Conservation (phyloP, 2,329 filamentous ascomycete genomes). For the Aspergillus costaricaensis region DNA sequence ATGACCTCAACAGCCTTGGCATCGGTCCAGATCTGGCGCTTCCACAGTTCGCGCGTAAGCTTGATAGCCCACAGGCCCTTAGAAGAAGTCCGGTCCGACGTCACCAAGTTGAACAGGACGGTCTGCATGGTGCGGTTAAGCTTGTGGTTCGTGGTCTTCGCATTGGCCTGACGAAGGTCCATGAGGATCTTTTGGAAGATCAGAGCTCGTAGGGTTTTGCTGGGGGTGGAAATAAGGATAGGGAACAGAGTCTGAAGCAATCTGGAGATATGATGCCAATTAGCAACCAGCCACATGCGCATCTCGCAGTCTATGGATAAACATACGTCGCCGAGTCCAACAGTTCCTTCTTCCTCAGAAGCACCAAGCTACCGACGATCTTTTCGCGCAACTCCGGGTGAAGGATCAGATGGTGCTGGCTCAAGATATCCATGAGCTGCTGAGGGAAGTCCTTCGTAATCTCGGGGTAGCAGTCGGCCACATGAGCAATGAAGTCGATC, state of each 20-base stretch:
- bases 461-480: constrained; percentile 87
- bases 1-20: constrained; percentile 95
- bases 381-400: constrained; percentile 89
- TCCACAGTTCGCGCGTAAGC: constrained; percentile 93
- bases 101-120: constrained; percentile 87
- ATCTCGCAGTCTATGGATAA: background rate
- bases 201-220: constrained; percentile 81
- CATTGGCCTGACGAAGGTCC: constrained; percentile 84
- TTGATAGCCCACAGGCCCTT: constrained; percentile 96
- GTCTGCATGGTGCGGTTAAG: constrained; percentile 93
- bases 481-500: constrained; percentile 90
- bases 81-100: constrained; percentile 77
- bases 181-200: constrained; percentile 90
- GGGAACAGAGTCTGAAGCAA: constrained; percentile 92
- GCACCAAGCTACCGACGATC: constrained; percentile 84
- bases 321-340: constrained; percentile 73
- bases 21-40: constrained; percentile 93
- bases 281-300: constrained; percentile 1
- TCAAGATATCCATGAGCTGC: constrained; percentile 78
- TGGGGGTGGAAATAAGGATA: constrained; percentile 85
- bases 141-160: constrained; percentile 84
- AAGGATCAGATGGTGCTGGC: constrained; percentile 77
- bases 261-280: constrained; percentile 24
- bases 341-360: constrained; percentile 87
- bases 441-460: constrained; percentile 75